These are phyloP conservation scores for Paramecium primaurelia DNA, from an alignment of 73 alveolate genomes.

Conservation along the genomic window DNA sequence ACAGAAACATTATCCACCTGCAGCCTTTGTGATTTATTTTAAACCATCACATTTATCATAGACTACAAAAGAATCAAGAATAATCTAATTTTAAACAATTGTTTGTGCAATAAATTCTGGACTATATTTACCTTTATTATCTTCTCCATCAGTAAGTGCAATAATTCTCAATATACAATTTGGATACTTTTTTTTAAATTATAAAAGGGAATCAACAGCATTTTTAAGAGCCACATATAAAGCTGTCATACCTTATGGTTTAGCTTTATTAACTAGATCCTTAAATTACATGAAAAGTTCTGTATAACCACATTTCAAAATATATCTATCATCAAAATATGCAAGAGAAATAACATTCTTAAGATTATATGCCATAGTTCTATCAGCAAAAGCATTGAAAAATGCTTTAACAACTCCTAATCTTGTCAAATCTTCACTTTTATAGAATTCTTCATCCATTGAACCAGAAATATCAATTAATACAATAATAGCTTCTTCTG, in stretches of 20 bases:
- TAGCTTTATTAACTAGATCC: slow-evolving; percentile 42
- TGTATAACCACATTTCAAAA: slow-evolving; percentile 54
- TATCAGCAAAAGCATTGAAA: slow-evolving; percentile 66
- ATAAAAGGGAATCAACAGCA: slow-evolving; percentile 32
- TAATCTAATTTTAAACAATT: slow-evolving; percentile 49
- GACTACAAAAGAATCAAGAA: slow-evolving; percentile 61
- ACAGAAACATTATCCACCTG: slow-evolving; percentile 63
- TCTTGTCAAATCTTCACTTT: slow-evolving; percentile 54
- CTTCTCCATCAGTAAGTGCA: slow-evolving; percentile 70
- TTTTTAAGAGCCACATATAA: slow-evolving; percentile 58
- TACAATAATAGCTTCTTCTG: slow-evolving; percentile 70
- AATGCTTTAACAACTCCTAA: slow-evolving; percentile 62
- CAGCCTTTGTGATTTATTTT: slow-evolving; percentile 55
- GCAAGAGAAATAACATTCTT: slow-evolving; percentile 47
- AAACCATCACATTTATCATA: slow-evolving; percentile 60
- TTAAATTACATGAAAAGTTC: slow-evolving; percentile 55
- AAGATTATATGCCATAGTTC: slow-evolving; percentile 61
- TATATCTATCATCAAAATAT: slow-evolving; percentile 47
- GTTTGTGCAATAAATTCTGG: slow-evolving; percentile 39
- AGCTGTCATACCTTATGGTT: slow-evolving; percentile 56
- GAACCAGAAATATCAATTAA: slow-evolving; percentile 66
- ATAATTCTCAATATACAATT: slow-evolving; percentile 53
- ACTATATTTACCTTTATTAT: slow-evolving; percentile 9
- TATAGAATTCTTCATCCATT: slow-evolving; percentile 57
- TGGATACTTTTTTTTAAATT: slow-evolving; percentile 59